A percentile compares a stretch with the other conserved stretches of the same genome.
phyloP scores from a whole-genome alignment of 306 rosid species.

The Trifolium pratense region DNA sequence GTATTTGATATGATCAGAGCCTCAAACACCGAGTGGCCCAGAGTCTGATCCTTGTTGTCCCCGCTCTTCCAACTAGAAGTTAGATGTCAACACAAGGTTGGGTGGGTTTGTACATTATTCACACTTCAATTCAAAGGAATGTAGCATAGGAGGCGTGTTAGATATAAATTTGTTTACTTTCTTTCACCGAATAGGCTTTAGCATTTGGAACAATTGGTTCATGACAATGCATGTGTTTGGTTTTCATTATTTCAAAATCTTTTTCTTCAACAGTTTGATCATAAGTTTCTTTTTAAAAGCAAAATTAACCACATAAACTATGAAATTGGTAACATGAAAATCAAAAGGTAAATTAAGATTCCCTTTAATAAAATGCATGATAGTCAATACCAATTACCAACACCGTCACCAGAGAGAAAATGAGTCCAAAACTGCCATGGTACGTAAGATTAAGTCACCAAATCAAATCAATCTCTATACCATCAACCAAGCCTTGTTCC shows the following conservation, averaged over 20 bases:
- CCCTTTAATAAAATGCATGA: conserved; percentile 10
- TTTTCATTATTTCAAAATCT: conserved; percentile 8
- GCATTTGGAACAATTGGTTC: conserved; percentile 1
- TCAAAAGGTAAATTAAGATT: conserved; percentile 20
- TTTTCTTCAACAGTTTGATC: conserved; percentile 8
- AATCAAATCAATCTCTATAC: conserved; percentile 26
- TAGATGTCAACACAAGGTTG: conserved; percentile 4
- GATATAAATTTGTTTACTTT: neutral
- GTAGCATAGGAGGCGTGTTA: neutral
- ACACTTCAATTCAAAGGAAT: neutral
- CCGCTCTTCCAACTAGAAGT: conserved; percentile 14
- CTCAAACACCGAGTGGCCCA: neutral
- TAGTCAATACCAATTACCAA: neutral
- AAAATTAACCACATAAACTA: conserved; percentile 27
- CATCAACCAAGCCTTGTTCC: conserved; percentile 11
- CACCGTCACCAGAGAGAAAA: neutral
- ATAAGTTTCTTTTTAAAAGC: neutral
- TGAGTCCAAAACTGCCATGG: conserved; percentile 14
- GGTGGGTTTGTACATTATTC: neutral
- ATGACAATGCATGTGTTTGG: conserved; percentile 8
- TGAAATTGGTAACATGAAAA: conserved; percentile 30
- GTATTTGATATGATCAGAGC: neutral
- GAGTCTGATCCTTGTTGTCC: conserved; percentile 9
- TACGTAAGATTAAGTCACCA: conserved; percentile 1
- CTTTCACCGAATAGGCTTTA: neutral